Percentiles rank a stretch among this genome's conserved stretches.
These are phyloP conservation scores for Chiua sp. DNA, from an alignment of 1,284 basidiomycete species.

Conservation along the genomic window DNA sequence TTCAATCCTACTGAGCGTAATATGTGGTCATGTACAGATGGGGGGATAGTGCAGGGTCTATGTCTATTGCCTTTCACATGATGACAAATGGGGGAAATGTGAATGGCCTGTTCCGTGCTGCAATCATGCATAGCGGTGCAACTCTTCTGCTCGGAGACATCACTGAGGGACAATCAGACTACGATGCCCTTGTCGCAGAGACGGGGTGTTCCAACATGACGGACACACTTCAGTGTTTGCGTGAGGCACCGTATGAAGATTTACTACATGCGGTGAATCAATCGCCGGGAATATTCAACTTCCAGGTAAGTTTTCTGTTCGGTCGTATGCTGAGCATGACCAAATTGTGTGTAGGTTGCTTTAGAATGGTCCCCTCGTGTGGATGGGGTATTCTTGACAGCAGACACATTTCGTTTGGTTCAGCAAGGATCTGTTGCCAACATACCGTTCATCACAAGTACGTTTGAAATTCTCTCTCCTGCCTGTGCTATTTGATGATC, in stretches of 20 bases:
- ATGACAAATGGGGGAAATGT: constrained; percentile 16
- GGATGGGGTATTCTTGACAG: constrained; percentile 55
- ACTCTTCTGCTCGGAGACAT: constrained; percentile 28
- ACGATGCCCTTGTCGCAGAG: constrained; percentile 27
- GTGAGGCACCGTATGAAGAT: constrained; percentile 29
- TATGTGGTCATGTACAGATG: constrained; percentile 19
- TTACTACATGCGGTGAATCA: constrained; percentile 17
- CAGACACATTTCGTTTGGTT: constrained; percentile 17
- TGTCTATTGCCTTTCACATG: constrained; percentile 37
- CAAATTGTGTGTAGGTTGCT: constrained; percentile 42
- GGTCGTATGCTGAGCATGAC: no score
- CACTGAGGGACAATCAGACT: constrained; percentile 26
- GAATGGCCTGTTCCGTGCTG: constrained; percentile 37
- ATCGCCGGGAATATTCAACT: constrained; percentile 42
- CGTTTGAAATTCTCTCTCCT: no score
- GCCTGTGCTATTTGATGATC: no score
- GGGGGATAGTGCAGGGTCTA: constrained; percentile 40
- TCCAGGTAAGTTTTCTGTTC: constrained; percentile 42
- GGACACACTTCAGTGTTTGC: constrained; percentile 40
- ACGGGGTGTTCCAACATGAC: constrained; percentile 23
- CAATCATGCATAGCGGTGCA: constrained; percentile 40
- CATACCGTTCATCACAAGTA: constrained; percentile 46
- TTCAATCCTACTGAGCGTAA: no score
- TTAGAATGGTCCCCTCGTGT: constrained; percentile 54
- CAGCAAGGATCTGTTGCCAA: constrained; percentile 42